phyloP scores from a whole-genome alignment of 208 protist species.

The Leishmania tarentolae region DNA sequence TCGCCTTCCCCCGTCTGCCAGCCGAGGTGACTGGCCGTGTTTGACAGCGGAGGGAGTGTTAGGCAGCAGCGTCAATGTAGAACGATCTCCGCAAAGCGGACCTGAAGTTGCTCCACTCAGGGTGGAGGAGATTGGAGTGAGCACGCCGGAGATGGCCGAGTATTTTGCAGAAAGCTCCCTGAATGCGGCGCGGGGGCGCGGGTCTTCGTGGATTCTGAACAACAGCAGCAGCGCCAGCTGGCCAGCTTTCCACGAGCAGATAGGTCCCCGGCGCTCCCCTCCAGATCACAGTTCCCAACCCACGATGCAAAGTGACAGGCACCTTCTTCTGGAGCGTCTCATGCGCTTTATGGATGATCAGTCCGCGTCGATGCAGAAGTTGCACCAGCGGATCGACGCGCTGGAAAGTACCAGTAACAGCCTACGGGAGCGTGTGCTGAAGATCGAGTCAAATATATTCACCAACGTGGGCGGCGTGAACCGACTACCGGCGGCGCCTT shows the following conservation, averaged over 20 bases:
- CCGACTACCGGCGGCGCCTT: constrained; percentile 23
- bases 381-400: constrained; percentile 22
- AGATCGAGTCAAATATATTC: constrained; percentile 7
- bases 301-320: not conserved
- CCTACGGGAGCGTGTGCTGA: constrained; percentile 17
- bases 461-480: not conserved
- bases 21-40: not conserved
- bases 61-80: not conserved
- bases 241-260: not conserved
- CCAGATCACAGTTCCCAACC: not conserved
- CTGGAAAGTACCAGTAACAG: constrained; percentile 25
- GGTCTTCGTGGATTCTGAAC: constrained; percentile 4
- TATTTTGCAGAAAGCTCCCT: constrained; percentile 28
- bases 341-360: constrained; percentile 33
- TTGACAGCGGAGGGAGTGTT: not conserved
- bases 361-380: constrained; percentile 16
- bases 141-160: constrained; percentile 47
- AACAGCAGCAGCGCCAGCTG: not conserved
- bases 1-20: not conserved
- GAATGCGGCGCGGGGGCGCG: not conserved
- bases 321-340: constrained; percentile 14
- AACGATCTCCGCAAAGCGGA: not conserved
- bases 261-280: not conserved
- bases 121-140: constrained; percentile 31
- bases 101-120: constrained; percentile 1